Base-by-base conservation (phyloP, 805 yeast species). In the Cyberlindnera lachancei region DNA sequence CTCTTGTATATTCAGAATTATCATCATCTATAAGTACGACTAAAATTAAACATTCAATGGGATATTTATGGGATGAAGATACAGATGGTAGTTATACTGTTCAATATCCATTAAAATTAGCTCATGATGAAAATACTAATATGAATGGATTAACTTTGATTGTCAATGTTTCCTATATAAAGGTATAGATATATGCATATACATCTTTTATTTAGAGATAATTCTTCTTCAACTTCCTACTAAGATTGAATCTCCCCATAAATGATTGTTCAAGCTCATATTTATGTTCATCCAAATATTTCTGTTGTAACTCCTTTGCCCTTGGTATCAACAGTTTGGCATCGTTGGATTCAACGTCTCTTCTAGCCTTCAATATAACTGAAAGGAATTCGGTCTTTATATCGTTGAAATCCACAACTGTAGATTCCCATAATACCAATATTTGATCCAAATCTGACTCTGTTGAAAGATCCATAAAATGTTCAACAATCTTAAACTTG, bases 351-450 rank as follows among this genome's bases (percentile, higher is more conserved):
- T 58, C 64, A 26, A 59, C 49, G 32, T 61, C 65, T 33, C 58
- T 54, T 36, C 66, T 53, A 23, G 63, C 54, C 42, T 64, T 62
- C 33, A 87, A 64, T 25, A 86, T 68, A 11, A 77, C 76, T 27
- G 70, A 72, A 26, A 88, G 66, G 47, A 86, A 71, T 31, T 73
- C 79, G 7, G 79, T 58, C 0, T 94, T 87, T 36, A 88, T 77
- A 52, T 85, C 87, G 59, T 85, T 78, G 61, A 79, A 86, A 25
- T 69, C 70, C 10, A 63, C 62, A 32, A 86, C 60, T 23, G 82
- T 70, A 27, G 69, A 73, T 47, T 64, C 65, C 77, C 87, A 82
- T 34, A 71, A 64, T 18, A 52, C 63, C n/a, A 68, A 46, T 17
- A 76, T 60, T 20, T 67, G 71, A n/a, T 63, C 67, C 7, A 62